Base-by-base conservation (phyloP, 2,329 filamentous ascomycete genomes). In the Rutstroemia sp. region DNA sequence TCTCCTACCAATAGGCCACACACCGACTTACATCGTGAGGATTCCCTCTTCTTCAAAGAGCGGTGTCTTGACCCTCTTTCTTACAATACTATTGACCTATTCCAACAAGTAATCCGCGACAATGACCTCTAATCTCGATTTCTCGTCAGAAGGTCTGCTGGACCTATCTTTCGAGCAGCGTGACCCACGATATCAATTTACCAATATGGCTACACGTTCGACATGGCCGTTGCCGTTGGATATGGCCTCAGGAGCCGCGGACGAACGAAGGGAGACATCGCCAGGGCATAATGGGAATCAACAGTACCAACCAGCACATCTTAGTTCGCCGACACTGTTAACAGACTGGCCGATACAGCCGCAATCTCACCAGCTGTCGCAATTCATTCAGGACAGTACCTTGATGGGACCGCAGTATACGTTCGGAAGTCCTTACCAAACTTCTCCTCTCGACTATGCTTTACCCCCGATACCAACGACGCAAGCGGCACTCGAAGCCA, bases 401-500 rank as follows among this genome's bases (percentile, higher is more conserved):
- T 56, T 70, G 58, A 69, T 70, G 62, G 65, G 65, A n/a, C 38
- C 61, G 5, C 67, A 69, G 51, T 70, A 64, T 60, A 58, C 63
- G 6, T 70, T 64, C 58, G 65, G 63, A 25, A 62, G 53, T 44
- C 54, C 61, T 25, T 69, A 66, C 54, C 67, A 70, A 57, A 61
- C 66, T 30, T 65, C 67, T 37, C 68, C 66, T 10, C 61, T 70
- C 41, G 67, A 70, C 25, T 55, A 55, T 51, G 53, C 46, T 47
- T 72, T 79, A 62, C 71, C 84, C 6, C 81, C 82, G 7, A 73
- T 79, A 62, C 71, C 84, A 7, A 81, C 82, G 7, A 72, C 75
- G 7, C 86, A 88, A 66, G 79, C 81, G 37, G 76, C 82, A 41
- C 75, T 89, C 59, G 83, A 84, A 61, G 74, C 82, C 16, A 70